phyloP scores from a whole-genome alignment of 2,329 filamentous ascomycete species.

The Orbilia javanica region DNA sequence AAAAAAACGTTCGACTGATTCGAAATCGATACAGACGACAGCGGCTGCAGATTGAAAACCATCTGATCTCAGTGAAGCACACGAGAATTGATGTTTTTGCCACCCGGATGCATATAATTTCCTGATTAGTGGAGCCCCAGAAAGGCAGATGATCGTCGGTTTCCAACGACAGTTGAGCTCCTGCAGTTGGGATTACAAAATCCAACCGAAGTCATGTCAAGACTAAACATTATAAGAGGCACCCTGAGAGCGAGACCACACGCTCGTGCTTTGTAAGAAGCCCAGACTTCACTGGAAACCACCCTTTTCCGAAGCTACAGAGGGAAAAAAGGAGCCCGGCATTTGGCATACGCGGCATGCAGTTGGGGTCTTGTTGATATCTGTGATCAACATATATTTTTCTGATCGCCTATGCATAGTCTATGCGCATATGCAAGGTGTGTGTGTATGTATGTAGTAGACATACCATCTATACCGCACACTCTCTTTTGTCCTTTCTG shows the following conservation, averaged over 20 bases:
- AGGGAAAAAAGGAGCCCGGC: background rate
- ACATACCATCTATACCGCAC: background rate
- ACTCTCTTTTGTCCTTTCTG: background rate
- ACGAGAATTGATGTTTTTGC: background rate
- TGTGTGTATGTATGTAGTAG: background rate
- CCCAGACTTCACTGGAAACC: background rate
- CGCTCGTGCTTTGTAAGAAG: background rate
- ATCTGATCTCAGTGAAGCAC: background rate
- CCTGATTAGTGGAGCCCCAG: conserved; percentile 10
- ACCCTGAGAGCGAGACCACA: too few relatives aligned
- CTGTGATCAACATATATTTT: background rate
- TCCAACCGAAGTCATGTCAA: background rate
- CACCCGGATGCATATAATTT: background rate
- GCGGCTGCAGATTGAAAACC: background rate
- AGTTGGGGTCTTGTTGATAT: background rate
- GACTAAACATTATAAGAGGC: background rate
- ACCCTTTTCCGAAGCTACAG: background rate
- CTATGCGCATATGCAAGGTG: background rate
- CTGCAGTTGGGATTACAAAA: conserved; percentile 8
- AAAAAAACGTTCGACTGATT: background rate
- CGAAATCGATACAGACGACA: background rate
- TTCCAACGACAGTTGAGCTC: conserved; percentile 9
- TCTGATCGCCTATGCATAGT: background rate
- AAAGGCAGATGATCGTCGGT: conserved; percentile 7
- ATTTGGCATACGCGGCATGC: background rate